Evolutionary conservation across 83 land plant species (phyloP).

Genomic region (Diphasiastrum complanatum): DNA sequence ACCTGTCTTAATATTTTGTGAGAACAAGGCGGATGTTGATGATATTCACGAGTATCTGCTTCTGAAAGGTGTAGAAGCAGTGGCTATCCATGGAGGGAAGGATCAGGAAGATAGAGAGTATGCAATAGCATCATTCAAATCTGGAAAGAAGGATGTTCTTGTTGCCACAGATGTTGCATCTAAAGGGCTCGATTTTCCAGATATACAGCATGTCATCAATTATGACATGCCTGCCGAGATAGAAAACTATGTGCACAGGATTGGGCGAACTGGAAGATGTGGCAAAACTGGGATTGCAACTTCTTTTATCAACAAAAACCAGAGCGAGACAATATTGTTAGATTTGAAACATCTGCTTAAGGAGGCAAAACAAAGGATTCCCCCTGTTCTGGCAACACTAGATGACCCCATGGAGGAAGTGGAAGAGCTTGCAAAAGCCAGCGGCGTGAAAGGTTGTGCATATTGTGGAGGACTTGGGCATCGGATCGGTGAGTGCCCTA

Average conservation of each 20-base stretch:
- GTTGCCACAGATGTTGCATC: conserved; percentile 97
- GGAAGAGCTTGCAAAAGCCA: conserved; percentile 72
- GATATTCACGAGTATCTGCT: conserved; percentile 91
- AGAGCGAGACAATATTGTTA: conserved; percentile 84
- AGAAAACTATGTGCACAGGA: conserved; percentile 93
- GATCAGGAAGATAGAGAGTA: conserved; percentile 95
- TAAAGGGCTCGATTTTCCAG: conserved; percentile 93
- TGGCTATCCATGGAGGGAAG: conserved; percentile 92
- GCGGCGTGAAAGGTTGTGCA: conserved; percentile 90
- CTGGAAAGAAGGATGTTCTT: conserved; percentile 83
- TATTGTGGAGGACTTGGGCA: conserved; percentile 96
- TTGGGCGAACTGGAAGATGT: conserved; percentile 92
- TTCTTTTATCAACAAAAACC: conserved; percentile 90
- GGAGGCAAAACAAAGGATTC: conserved; percentile 92
- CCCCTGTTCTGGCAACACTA: conserved; percentile 80
- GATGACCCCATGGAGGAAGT: conserved; percentile 91
- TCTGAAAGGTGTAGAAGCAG: conserved; percentile 92
- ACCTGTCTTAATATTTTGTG: conserved; percentile 89
- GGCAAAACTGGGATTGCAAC: conserved; percentile 97
- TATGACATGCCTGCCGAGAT: conserved; percentile 99
- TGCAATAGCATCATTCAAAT: conserved; percentile 81
- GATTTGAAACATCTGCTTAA: conserved; percentile 89
- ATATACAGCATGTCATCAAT: conserved; percentile 92
- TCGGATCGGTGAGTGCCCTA: conserved; percentile 79
- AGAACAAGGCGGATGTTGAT: conserved; percentile 95